Evolutionary conservation across 441 rosid species (phyloP).

Genomic region (Aleurites moluccanus): DNA sequence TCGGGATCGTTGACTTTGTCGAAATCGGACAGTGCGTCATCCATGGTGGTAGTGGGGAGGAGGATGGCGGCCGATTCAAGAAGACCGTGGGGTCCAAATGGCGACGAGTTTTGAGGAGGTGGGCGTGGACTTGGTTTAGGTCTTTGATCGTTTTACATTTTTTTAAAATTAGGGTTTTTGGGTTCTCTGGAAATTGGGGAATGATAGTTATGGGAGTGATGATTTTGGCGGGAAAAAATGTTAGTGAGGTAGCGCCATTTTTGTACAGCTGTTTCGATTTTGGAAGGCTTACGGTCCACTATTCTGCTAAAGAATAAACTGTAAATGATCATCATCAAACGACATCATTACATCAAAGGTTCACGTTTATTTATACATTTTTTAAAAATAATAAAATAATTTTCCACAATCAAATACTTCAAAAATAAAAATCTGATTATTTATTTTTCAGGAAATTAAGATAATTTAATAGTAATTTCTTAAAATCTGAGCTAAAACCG

Average conservation of each 20-base stretch:
- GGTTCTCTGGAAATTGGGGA: conserved; percentile 33
- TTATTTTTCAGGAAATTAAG: too few species aligned
- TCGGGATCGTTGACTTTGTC: conserved; percentile 24
- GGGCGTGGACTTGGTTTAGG: conserved; percentile 32
- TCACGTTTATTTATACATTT: too few species aligned
- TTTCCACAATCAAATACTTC: too few species aligned
- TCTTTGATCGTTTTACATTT: conserved; percentile 36
- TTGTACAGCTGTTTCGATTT: neutral
- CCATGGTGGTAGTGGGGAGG: conserved; percentile 30
- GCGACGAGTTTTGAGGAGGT: conserved; percentile 40
- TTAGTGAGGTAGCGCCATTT: conserved; percentile 18
- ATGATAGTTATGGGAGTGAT: conserved; percentile 16
- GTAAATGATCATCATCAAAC: too few species aligned
- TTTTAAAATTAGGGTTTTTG: conserved; percentile 29
- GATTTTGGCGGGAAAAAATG: conserved; percentile 19
- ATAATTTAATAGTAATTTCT: too few species aligned
- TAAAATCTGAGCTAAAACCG: too few species aligned
- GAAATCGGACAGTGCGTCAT: conserved; percentile 37
- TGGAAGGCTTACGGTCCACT: neutral
- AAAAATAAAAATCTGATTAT: too few species aligned
- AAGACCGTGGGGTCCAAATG: conserved; percentile 30
- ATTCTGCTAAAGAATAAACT: too few species aligned
- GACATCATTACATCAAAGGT: too few species aligned
- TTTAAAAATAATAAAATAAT: too few species aligned
- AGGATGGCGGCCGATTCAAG: conserved; percentile 41